Evolutionary conservation across 2,329 filamentous ascomycete species (phyloP).

Genomic region (Colletotrichum somersetense): DNA sequence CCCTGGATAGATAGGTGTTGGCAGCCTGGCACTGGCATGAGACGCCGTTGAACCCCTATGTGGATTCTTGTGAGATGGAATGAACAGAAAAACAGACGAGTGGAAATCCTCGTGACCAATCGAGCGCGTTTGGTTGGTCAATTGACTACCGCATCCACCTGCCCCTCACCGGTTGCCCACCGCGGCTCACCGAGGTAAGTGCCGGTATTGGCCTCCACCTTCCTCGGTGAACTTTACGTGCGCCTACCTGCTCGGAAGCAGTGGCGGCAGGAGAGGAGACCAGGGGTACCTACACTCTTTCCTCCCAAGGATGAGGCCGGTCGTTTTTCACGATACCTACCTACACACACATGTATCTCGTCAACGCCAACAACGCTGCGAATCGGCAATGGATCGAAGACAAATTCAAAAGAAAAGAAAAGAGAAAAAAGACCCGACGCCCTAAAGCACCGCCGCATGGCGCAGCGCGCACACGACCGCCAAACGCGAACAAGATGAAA

Average conservation of each 20-base stretch:
- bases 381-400: not conserved
- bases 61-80: not conserved
- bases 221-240: not conserved
- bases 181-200: not conserved
- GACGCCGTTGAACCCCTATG: constrained; percentile 4
- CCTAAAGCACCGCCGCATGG: not conserved
- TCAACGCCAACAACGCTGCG: not conserved
- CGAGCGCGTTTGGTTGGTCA: not conserved
- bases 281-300: not conserved
- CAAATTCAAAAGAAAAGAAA: too few relatives aligned
- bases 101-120: not conserved
- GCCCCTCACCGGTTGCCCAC: not conserved
- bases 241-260: too few relatives aligned
- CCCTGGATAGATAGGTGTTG: not conserved
- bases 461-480: not conserved
- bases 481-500: not conserved
- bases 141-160: not conserved
- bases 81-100: not conserved
- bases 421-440: not conserved
- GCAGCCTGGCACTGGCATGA: not conserved
- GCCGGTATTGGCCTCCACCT: not conserved
- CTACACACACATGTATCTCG: not conserved
- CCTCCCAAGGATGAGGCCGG: not conserved
- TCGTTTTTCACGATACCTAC: not conserved
- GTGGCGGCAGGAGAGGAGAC: not conserved